A percentile compares a stretch with the other conserved stretches of the same genome.
Evolutionary conservation across 495 filamentous ascomycete species (phyloP).

Genomic region (Neurospora sp.): DNA sequence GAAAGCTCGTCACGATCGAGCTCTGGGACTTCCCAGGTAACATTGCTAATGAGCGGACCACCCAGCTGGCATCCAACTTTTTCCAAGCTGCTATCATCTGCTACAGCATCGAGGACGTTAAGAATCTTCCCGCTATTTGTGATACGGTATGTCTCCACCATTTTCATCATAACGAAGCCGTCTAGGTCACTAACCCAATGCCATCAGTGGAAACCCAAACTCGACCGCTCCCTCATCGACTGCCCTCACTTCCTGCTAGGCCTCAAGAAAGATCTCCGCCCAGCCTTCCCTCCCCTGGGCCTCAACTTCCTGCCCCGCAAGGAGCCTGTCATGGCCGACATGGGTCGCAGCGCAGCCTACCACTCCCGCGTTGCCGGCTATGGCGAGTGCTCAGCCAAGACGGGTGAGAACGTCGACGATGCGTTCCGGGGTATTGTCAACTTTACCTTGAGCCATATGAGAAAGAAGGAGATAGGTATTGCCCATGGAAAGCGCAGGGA

Average conservation of each 20-base stretch:
- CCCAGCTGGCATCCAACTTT: constrained; percentile 8
- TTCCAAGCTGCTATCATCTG: constrained; percentile 24
- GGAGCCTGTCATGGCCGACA: not conserved
- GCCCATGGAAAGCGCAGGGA: not conserved
- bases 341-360: not conserved
- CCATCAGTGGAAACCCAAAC: constrained; percentile 19
- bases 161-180: no score
- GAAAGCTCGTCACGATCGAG: constrained; percentile 11
- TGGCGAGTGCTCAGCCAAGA: constrained; percentile 16
- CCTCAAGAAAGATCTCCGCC: constrained; percentile 15
- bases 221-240: constrained; percentile 13
- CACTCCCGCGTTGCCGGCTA: constrained; percentile 5
- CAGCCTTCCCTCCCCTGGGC: constrained; percentile 1
- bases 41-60: not conserved
- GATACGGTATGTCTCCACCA: constrained; percentile 5
- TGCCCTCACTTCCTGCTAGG: constrained; percentile 16
- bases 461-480: constrained; percentile 1
- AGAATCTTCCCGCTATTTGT: constrained; percentile 4
- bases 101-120: constrained; percentile 14
- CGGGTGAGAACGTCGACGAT: constrained; percentile 8
- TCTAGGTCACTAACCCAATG: not conserved
- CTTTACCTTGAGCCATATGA: not conserved
- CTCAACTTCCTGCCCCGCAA: constrained; percentile 9
- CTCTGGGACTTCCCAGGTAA: constrained; percentile 23
- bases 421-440: constrained; percentile 6